Conservation (phyloP, 2,329 filamentous ascomycete genomes). For the Zelopaecilomyces penicillatus region DNA sequence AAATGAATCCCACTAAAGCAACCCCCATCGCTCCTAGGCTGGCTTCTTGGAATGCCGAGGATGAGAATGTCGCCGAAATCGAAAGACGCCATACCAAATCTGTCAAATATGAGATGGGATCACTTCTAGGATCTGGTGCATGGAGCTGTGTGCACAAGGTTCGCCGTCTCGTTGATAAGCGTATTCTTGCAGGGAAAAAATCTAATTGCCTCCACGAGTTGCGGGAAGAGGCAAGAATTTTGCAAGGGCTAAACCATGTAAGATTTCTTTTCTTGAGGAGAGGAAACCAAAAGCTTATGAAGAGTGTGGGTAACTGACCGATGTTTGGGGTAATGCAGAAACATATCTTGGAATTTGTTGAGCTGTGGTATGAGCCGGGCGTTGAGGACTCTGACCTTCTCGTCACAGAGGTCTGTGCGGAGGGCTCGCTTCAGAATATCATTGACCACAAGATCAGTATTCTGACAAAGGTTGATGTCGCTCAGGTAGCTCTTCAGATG, state of each 20-base stretch:
- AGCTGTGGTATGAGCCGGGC: constrained; percentile 17
- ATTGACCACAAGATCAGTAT: constrained; percentile 16
- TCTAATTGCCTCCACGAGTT: constrained; percentile 15
- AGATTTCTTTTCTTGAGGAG: constrained; percentile 1
- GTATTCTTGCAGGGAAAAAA: constrained; percentile 21
- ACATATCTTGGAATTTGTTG: constrained; percentile 20
- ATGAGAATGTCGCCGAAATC: constrained; percentile 9
- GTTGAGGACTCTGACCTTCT: constrained; percentile 15
- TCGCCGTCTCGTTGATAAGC: constrained; percentile 14
- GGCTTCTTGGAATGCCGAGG: constrained; percentile 14
- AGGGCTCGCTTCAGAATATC: constrained; percentile 18
- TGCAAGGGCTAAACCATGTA: constrained; percentile 19
- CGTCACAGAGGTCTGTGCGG: constrained; percentile 22
- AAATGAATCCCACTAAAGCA: too few species aligned
- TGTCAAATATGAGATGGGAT: constrained; percentile 17
- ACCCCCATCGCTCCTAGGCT: neutral
- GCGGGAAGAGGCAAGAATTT: constrained; percentile 15
- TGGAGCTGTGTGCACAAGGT: constrained; percentile 22
- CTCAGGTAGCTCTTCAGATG: constrained; percentile 16
- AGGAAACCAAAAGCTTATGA: neutral
- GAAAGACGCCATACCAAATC: constrained; percentile 9
- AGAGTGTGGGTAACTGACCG: neutral
- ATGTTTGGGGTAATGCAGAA: constrained; percentile 10
- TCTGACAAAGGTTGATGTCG: constrained; percentile 11
- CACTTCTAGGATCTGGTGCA: constrained; percentile 19